Conservation (phyloP, 2,329 filamentous ascomycete genomes). For the Davidsoniella neocaledoniae region DNA sequence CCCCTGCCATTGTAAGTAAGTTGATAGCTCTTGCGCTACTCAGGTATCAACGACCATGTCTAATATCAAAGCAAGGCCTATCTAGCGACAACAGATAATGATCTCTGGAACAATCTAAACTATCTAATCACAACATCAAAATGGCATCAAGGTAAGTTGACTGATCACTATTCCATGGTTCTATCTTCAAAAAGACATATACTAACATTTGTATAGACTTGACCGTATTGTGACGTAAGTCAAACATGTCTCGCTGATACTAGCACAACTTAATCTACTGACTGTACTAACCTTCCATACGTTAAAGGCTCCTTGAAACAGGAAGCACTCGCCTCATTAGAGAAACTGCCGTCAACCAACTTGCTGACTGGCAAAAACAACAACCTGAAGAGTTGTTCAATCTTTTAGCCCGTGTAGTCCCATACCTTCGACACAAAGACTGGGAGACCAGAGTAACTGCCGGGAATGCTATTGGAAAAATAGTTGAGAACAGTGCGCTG, state of each 20-base stretch:
- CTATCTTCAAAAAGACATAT: background rate
- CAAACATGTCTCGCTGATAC: background rate
- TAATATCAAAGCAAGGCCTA: constrained; percentile 11
- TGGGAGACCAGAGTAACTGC: constrained; percentile 94
- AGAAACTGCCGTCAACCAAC: constrained; percentile 89
- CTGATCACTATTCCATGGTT: constrained; percentile 12
- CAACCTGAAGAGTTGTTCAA: constrained; percentile 97
- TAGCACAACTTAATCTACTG: too few relatives aligned
- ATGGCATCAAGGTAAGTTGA: constrained; percentile 38
- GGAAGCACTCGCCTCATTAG: constrained; percentile 91
- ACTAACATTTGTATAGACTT: constrained; percentile 36
- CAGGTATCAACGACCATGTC: background rate
- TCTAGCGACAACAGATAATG: background rate
- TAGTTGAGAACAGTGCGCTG: constrained; percentile 70
- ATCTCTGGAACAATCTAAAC: constrained; percentile 13
- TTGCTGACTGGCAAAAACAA: constrained; percentile 95
- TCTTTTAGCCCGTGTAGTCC: constrained; percentile 80
- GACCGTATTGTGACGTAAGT: constrained; percentile 79
- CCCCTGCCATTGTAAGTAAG: background rate
- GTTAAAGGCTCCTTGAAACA: constrained; percentile 50
- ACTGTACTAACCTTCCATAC: background rate
- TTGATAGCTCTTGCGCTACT: background rate
- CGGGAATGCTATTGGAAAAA: constrained; percentile 85
- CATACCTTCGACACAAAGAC: constrained; percentile 83
- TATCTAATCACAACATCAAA: constrained; percentile 20